Evolutionary conservation across 2,329 filamentous ascomycete genomes (phyloP).

Genomic region (Botrytis pseudocinerea): DNA sequence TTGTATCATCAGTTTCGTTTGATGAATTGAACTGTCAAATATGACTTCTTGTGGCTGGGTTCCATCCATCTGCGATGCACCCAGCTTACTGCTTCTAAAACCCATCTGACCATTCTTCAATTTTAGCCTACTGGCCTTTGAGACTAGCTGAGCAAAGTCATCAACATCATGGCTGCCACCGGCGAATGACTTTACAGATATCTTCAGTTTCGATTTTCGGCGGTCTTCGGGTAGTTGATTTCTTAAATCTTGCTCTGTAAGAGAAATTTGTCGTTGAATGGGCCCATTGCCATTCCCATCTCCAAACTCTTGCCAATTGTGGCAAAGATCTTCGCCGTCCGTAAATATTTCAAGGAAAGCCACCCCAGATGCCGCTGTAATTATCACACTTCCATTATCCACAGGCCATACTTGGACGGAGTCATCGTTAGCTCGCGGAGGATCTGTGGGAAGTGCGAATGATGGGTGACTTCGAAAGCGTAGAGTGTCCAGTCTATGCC

Average conservation of each 20-base stretch:
- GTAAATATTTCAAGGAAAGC: conserved; percentile 81
- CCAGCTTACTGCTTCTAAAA: conserved; percentile 74
- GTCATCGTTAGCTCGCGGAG: conserved; percentile 61
- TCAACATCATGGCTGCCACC: conserved; percentile 73
- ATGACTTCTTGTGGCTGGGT: conserved; percentile 71
- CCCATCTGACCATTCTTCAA: conserved; percentile 73
- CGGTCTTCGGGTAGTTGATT: conserved; percentile 70
- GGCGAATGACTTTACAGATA: conserved; percentile 75
- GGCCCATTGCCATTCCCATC: conserved; percentile 58
- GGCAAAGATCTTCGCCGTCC: conserved; percentile 79
- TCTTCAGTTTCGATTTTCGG: conserved; percentile 66
- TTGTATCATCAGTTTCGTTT: conserved; percentile 71
- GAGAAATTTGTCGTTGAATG: conserved; percentile 68
- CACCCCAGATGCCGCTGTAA: conserved; percentile 79
- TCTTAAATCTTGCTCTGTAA: conserved; percentile 75
- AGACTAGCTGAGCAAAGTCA: conserved; percentile 69
- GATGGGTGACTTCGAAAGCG: conserved; percentile 89
- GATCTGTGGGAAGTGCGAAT: conserved; percentile 80
- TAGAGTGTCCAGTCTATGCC: conserved; percentile 87
- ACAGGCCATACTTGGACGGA: conserved; percentile 86
- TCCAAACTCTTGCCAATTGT: conserved; percentile 77
- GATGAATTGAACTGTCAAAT: conserved; percentile 66
- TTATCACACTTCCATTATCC: conserved; percentile 72
- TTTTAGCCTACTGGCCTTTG: conserved; percentile 72
- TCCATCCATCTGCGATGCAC: conserved; percentile 69